Evolutionary conservation across 2,329 filamentous ascomycete species (phyloP).

Genomic region (Sclerotinia spermophila): DNA sequence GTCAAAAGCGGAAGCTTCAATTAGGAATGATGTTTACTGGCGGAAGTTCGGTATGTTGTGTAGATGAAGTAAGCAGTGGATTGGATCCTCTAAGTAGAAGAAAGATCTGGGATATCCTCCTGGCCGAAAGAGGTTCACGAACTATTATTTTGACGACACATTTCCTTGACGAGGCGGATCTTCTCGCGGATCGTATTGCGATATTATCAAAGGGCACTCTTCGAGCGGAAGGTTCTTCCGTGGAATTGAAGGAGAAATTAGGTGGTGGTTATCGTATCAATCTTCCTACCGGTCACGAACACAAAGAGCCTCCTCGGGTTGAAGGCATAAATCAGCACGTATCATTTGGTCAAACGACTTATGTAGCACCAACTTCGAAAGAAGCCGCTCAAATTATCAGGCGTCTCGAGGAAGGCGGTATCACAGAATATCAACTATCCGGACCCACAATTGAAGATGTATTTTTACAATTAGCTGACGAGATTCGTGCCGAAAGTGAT

Average conservation of each 20-base stretch:
- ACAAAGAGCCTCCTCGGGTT: slow-evolving; percentile 47
- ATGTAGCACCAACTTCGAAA: slow-evolving; percentile 65
- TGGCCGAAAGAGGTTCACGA: slow-evolving; percentile 75
- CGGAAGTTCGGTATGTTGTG: slow-evolving; percentile 80
- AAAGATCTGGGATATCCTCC: slow-evolving; percentile 91
- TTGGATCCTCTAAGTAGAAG: slow-evolving; percentile 81
- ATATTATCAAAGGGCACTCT: slow-evolving; percentile 82
- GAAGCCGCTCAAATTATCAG: slow-evolving; percentile 70
- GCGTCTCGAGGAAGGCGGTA: slow-evolving; percentile 60
- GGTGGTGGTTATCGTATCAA: slow-evolving; percentile 84
- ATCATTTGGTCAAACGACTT: slow-evolving; percentile 69
- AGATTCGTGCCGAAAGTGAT: slow-evolving; percentile 56
- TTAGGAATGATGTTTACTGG: slow-evolving; percentile 94
- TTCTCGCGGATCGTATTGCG: slow-evolving; percentile 83
- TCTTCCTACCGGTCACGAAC: slow-evolving; percentile 56
- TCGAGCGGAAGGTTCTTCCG: slow-evolving; percentile 78
- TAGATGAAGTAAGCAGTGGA: slow-evolving; percentile 88
- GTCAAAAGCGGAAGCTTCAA: slow-evolving; percentile 89
- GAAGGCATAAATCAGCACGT: slow-evolving; percentile 54
- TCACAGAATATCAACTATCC: slow-evolving; percentile 78
- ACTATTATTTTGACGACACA: slow-evolving; percentile 90
- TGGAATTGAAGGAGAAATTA: slow-evolving; percentile 75
- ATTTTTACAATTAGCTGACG: slow-evolving; percentile 80
- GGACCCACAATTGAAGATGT: slow-evolving; percentile 92
- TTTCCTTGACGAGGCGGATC: slow-evolving; percentile 88